Percentiles rank a stretch among this genome's conserved stretches.
Conservation (phyloP, 495 filamentous ascomycete species). For the Penicillium pulvis region DNA sequence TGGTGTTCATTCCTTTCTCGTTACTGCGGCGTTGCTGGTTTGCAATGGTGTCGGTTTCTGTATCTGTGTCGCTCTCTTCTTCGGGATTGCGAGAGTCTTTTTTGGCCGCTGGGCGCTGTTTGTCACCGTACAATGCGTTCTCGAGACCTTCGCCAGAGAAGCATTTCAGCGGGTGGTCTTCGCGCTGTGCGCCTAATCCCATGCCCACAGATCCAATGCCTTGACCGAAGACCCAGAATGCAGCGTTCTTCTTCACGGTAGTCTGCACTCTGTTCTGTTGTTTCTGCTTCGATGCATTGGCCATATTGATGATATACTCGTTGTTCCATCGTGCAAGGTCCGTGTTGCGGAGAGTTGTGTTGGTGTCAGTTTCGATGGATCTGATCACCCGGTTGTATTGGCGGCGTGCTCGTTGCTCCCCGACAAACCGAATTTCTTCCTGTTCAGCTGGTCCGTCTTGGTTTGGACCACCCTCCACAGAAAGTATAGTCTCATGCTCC, state of each 20-base stretch:
- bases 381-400: neutral
- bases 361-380: slow-evolving; percentile 32
- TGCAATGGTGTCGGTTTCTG: slow-evolving; percentile 15
- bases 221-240: slow-evolving; percentile 52
- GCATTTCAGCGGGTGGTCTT: slow-evolving; percentile 47
- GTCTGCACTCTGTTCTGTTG: slow-evolving; percentile 35
- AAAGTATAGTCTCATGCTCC: neutral
- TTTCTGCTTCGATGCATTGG: slow-evolving; percentile 45
- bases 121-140: slow-evolving; percentile 41
- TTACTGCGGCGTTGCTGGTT: neutral
- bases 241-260: slow-evolving; percentile 58
- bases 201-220: slow-evolving; percentile 61
- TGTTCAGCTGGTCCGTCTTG: slow-evolving; percentile 3
- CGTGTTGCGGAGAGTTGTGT: slow-evolving; percentile 47
- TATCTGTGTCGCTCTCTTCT: slow-evolving; percentile 32
- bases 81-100: slow-evolving; percentile 36
- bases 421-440: neutral
- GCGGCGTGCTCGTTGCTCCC: neutral
- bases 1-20: slow-evolving; percentile 28
- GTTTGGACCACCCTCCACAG: neutral
- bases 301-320: slow-evolving; percentile 60
- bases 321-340: slow-evolving; percentile 60
- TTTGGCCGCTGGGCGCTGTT: slow-evolving; percentile 34
- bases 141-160: slow-evolving; percentile 60
- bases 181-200: slow-evolving; percentile 42